Conservation (phyloP, 2,329 filamentous ascomycete species). For the Talaromyces rugulosus region DNA sequence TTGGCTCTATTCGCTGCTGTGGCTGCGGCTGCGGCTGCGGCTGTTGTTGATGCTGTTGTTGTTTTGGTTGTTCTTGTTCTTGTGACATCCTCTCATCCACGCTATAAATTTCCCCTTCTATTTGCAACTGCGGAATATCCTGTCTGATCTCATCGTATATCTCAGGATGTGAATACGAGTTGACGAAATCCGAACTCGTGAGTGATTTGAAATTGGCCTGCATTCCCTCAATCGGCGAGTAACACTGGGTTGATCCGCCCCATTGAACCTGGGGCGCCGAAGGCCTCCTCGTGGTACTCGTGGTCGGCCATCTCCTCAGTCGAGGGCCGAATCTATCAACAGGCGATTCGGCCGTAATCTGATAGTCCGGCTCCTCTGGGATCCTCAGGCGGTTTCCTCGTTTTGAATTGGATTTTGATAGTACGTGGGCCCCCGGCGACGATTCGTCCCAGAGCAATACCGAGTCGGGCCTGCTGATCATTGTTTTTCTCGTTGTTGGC, state of each 20-base stretch:
- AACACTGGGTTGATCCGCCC: not conserved
- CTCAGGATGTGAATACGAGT: not conserved
- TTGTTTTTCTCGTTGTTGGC: not conserved
- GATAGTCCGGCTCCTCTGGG: not conserved
- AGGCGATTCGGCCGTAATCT: constrained; percentile 2
- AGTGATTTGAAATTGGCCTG: not conserved
- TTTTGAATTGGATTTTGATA: not conserved
- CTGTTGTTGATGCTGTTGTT: not conserved
- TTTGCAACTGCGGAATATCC: not conserved
- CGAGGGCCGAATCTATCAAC: constrained; percentile 6
- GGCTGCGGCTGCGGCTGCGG: not conserved
- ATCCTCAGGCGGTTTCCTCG: not conserved
- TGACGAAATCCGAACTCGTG: not conserved
- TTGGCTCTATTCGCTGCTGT: constrained; percentile 4
- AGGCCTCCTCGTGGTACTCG: not conserved
- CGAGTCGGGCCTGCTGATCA: not conserved
- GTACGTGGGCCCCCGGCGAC: not conserved
- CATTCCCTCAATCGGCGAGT: constrained; percentile 1
- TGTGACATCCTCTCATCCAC: not conserved
- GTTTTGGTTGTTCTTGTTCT: not conserved
- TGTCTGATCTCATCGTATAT: not conserved
- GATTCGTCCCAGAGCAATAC: not conserved
- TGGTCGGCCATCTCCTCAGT: not conserved
- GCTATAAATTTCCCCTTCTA: not conserved
- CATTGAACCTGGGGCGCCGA: not conserved